Evolutionary conservation across 495 filamentous ascomycete species (phyloP).

Genomic region (Aspergillus affinis): DNA sequence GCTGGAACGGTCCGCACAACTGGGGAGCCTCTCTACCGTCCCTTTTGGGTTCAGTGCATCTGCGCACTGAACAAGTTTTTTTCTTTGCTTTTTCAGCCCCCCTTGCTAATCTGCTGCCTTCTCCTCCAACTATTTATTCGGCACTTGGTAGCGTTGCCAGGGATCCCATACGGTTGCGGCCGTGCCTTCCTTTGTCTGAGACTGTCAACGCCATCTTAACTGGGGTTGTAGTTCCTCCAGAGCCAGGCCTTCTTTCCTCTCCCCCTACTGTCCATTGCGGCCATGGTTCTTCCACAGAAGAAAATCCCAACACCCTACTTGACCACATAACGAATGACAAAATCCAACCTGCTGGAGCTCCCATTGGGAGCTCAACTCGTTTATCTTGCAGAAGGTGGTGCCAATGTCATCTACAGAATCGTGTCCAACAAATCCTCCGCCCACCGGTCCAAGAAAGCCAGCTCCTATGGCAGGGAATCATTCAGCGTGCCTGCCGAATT

Average conservation of each 20-base stretch:
- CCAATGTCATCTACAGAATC: slow-evolving; percentile 69
- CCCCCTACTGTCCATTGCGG: slow-evolving; percentile 7
- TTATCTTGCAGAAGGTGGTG: slow-evolving; percentile 67
- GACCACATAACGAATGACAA: slow-evolving; percentile 36
- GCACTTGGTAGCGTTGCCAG: neutral
- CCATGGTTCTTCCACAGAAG: slow-evolving; percentile 23
- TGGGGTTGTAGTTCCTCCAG: slow-evolving; percentile 11
- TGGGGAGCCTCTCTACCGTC: slow-evolving; percentile 2
- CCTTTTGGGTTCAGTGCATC: slow-evolving; percentile 11
- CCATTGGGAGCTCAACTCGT: slow-evolving; percentile 42
- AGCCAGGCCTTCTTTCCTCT: slow-evolving; percentile 1
- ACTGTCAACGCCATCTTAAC: slow-evolving; percentile 5
- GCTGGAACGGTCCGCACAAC: neutral
- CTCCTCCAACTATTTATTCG: slow-evolving; percentile 10
- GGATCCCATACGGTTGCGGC: neutral
- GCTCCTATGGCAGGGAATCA: slow-evolving; percentile 15
- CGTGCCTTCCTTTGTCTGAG: slow-evolving; percentile 1
- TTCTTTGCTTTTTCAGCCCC: slow-evolving; percentile 2
- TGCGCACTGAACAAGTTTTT: slow-evolving; percentile 3
- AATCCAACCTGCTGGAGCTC: slow-evolving; percentile 39
- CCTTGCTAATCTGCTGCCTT: neutral
- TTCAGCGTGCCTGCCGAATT: slow-evolving; percentile 28
- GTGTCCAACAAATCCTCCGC: slow-evolving; percentile 20
- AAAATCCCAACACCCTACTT: slow-evolving; percentile 10
- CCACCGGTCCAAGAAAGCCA: neutral